Evolutionary conservation across 495 filamentous ascomycete genomes (phyloP).

Genomic region (Podospora fimiseda): DNA sequence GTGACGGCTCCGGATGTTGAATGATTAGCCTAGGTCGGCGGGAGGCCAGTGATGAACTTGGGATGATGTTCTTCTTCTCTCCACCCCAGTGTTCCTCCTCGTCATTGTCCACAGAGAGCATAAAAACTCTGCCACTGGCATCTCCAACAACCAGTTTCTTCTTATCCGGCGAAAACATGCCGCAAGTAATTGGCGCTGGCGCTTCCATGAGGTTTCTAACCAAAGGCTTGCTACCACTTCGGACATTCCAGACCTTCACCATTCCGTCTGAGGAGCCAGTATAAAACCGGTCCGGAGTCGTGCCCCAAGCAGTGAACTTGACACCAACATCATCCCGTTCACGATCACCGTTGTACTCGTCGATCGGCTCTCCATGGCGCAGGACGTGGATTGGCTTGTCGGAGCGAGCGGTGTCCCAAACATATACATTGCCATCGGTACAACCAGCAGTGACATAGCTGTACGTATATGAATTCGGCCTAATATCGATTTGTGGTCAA

Average conservation of each 20-base stretch:
- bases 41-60: slow-evolving; percentile 18
- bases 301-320: slow-evolving; percentile 74
- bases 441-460: slow-evolving; percentile 72
- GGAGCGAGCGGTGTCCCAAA: slow-evolving; percentile 69
- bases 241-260: slow-evolving; percentile 80
- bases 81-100: slow-evolving; percentile 12
- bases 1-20: slow-evolving; percentile 37
- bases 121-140: slow-evolving; percentile 62
- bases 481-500: no score
- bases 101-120: slow-evolving; percentile 49
- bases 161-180: slow-evolving; percentile 67
- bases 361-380: slow-evolving; percentile 60
- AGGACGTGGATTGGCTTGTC: slow-evolving; percentile 58
- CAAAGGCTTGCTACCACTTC: slow-evolving; percentile 45
- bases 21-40: slow-evolving; percentile 37
- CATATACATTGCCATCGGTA: slow-evolving; percentile 73
- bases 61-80: slow-evolving; percentile 21
- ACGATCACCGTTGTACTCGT: slow-evolving; percentile 51
- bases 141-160: slow-evolving; percentile 70
- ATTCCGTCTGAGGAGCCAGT: slow-evolving; percentile 88
- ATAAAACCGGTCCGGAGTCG: slow-evolving; percentile 62
- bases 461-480: slow-evolving; percentile 36
- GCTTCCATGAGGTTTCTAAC: slow-evolving; percentile 53
- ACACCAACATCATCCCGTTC: slow-evolving; percentile 76
- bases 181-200: slow-evolving; percentile 52